phyloP scores from a whole-genome alignment of 768 basidiomycete species.

The Coprinopsis sp. region DNA sequence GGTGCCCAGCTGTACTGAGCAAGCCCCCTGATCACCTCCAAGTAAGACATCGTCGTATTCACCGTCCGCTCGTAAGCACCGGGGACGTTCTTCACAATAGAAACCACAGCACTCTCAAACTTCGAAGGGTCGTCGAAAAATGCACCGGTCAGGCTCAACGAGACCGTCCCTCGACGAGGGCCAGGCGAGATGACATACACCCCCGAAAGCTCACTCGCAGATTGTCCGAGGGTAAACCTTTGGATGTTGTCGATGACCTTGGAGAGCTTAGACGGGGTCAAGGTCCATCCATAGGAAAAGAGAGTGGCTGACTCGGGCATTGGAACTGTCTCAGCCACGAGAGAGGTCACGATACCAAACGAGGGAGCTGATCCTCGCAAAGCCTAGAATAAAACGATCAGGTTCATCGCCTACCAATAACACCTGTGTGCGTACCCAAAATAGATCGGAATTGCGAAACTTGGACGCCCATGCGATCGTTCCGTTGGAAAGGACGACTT shows the following conservation, averaged over 20 bases:
- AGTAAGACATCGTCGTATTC: conserved; percentile 24
- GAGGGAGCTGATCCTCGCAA: conserved; percentile 36
- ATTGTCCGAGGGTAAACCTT: conserved; percentile 22
- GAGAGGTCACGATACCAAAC: conserved; percentile 36
- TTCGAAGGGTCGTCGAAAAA: conserved; percentile 25
- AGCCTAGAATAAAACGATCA: conserved; percentile 21
- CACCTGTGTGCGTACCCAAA: conserved; percentile 37
- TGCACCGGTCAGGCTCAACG: conserved; percentile 28
- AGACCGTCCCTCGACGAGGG: conserved; percentile 23
- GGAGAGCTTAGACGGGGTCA: conserved; percentile 26
- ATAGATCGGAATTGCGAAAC: conserved; percentile 40
- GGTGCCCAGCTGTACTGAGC: conserved; percentile 22
- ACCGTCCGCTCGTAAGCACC: conserved; percentile 14
- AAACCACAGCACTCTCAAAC: conserved; percentile 24
- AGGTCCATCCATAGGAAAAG: conserved; percentile 35
- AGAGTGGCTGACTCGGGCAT: conserved; percentile 31
- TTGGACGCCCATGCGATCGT: conserved; percentile 36
- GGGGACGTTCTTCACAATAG: conserved; percentile 27
- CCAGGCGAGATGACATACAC: conserved; percentile 29
- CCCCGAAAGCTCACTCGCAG: conserved; percentile 33
- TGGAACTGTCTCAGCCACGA: conserved; percentile 31
- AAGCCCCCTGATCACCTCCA: conserved; percentile 27
- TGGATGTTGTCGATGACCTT: conserved; percentile 25
- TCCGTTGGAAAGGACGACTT: conserved; percentile 43
- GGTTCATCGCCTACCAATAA: not conserved